These are phyloP conservation scores for Daldinia vernicosa DNA, from an alignment of 495 filamentous ascomycete species.

Conservation along the genomic window DNA sequence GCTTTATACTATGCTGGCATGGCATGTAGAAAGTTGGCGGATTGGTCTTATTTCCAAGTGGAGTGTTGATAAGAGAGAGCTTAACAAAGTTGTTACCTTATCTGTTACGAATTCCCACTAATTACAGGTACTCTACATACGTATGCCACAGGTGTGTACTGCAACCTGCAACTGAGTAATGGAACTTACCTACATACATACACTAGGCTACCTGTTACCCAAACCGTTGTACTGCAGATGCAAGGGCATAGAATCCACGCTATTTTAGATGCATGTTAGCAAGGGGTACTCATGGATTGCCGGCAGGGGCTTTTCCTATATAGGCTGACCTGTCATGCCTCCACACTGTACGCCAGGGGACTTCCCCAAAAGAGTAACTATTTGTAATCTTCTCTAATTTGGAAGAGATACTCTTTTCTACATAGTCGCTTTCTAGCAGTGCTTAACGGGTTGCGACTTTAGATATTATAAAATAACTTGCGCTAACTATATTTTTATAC, in stretches of 20 bases:
- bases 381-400: background rate
- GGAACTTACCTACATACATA: too few relatives aligned
- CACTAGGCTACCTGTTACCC: background rate
- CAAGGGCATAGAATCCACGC: slow-evolving; percentile 14
- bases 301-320: slow-evolving; percentile 23
- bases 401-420: background rate
- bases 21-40: background rate
- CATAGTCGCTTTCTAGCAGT: background rate
- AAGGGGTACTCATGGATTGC: slow-evolving; percentile 31
- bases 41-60: background rate
- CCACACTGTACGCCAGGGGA: slow-evolving; percentile 23
- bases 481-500: too few relatives aligned
- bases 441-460: too few relatives aligned
- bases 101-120: slow-evolving; percentile 19
- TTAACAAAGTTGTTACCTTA: slow-evolving; percentile 19
- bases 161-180: background rate
- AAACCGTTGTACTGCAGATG: slow-evolving; percentile 12
- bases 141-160: background rate
- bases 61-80: slow-evolving; percentile 1
- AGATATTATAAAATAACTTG: too few relatives aligned
- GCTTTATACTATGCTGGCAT: background rate
- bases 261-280: slow-evolving; percentile 22
- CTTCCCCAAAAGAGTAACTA: background rate
- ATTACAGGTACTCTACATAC: background rate
- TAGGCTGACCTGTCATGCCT: slow-evolving; percentile 21